These are phyloP conservation scores for Debaryomycetaceae sp. DNA, from an alignment of 1,139 yeast species.

Conservation along the genomic window DNA sequence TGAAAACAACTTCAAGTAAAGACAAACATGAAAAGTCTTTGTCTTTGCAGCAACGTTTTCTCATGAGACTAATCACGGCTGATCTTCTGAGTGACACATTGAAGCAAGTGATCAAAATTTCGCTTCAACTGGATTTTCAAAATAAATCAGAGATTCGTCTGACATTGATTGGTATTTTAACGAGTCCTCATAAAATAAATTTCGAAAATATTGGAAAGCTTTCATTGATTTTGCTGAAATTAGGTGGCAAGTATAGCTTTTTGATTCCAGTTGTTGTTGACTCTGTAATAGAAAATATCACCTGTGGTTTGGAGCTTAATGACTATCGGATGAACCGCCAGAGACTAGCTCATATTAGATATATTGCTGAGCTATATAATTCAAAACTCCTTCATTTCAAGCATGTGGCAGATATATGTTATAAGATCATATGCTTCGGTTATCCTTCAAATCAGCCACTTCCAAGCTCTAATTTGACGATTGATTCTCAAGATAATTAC, in stretches of 20 bases:
- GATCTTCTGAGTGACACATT: slow-evolving; percentile 45
- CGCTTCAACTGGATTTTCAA: slow-evolving; percentile 47
- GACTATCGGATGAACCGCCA: slow-evolving; percentile 58
- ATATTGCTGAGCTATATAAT: slow-evolving; percentile 58
- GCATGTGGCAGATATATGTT: slow-evolving; percentile 53
- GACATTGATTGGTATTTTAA: slow-evolving; percentile 51
- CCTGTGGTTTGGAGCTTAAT: slow-evolving; percentile 64
- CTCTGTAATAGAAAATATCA: slow-evolving; percentile 58
- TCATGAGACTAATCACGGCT: slow-evolving; percentile 46
- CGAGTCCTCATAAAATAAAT: slow-evolving; percentile 59
- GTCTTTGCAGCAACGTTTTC: slow-evolving; percentile 46
- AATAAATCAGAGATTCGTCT: slow-evolving; percentile 34
- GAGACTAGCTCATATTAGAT: slow-evolving; percentile 60
- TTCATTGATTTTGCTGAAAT: slow-evolving; percentile 44
- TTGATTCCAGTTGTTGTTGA: slow-evolving; percentile 55
- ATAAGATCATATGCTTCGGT: slow-evolving; percentile 62
- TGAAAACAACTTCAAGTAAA: slow-evolving; percentile 22
- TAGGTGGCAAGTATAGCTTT: slow-evolving; percentile 32
- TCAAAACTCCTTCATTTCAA: slow-evolving; percentile 44
- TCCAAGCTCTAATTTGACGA: slow-evolving; percentile 37
- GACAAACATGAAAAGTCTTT: slow-evolving; percentile 15
- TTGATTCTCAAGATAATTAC: slow-evolving; percentile 67
- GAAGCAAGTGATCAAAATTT: slow-evolving; percentile 31
- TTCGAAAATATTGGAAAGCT: slow-evolving; percentile 53
- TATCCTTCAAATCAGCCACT: slow-evolving; percentile 63